A percentile compares a stretch with the other conserved stretches of the same genome.
Conservation (phyloP, 805 yeast genomes). For the Metschnikowia gelsemii region DNA sequence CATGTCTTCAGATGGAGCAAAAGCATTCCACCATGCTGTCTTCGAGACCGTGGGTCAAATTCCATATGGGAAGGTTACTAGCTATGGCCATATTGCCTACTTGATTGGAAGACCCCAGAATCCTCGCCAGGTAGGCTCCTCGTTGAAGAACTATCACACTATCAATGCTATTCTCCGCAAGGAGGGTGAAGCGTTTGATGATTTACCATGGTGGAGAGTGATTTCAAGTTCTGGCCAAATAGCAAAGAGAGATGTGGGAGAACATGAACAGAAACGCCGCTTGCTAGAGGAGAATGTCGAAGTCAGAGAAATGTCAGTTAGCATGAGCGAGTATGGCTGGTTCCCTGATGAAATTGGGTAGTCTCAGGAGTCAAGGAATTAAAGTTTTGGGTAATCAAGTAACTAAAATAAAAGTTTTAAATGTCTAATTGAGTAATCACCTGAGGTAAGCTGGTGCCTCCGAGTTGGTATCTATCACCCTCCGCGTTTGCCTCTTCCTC, state of each 20-base stretch:
- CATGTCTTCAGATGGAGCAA: constrained; percentile 41
- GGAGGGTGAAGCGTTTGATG: constrained; percentile 24
- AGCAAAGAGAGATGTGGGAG: constrained; percentile 50
- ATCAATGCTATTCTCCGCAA: constrained; percentile 26
- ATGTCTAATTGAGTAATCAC: background rate
- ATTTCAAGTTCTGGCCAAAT: constrained; percentile 62
- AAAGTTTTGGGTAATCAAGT: background rate
- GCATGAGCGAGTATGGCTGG: constrained; percentile 60
- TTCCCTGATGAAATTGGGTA: constrained; percentile 51
- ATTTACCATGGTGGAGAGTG: constrained; percentile 83
- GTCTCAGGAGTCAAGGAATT: background rate
- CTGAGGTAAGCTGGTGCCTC: background rate
- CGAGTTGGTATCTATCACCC: too few relatives aligned
- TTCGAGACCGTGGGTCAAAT: constrained; percentile 52
- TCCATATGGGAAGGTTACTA: constrained; percentile 64
- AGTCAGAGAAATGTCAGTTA: constrained; percentile 36
- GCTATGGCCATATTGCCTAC: constrained; percentile 72
- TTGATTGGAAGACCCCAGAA: constrained; percentile 61
- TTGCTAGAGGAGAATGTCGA: constrained; percentile 49
- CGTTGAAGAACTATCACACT: constrained; percentile 49
- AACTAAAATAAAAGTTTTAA: background rate
- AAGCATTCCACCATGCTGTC: constrained; percentile 60
- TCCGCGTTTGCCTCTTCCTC: constrained; percentile 15
- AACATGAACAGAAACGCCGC: constrained; percentile 44
- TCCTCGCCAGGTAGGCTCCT: constrained; percentile 72